Conservation (phyloP, 768 basidiomycete genomes). For the Leccinum fibrillosum region DNA sequence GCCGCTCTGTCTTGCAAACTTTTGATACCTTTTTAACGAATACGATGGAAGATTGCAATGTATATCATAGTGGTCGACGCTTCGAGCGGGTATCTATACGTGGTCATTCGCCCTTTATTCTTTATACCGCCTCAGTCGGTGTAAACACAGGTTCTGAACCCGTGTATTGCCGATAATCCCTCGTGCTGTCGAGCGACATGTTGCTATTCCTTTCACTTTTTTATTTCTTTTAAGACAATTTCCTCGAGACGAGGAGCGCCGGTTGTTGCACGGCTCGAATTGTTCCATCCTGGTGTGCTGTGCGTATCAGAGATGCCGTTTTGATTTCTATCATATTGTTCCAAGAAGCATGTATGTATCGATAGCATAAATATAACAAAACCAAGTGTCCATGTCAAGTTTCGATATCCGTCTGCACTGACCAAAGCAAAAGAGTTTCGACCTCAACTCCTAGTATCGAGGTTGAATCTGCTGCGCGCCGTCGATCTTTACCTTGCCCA, state of each 20-base stretch:
- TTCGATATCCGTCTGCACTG: neutral
- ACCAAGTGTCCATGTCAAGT: neutral
- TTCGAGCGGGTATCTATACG: neutral
- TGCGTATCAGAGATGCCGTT: conserved; percentile 11
- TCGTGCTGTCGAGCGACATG: conserved; percentile 16
- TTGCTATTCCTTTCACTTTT: neutral
- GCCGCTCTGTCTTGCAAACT: neutral
- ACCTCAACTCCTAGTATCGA: neutral
- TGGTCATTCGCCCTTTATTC: conserved; percentile 8
- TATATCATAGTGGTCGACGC: neutral
- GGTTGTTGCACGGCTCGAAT: neutral
- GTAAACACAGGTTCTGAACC: conserved; percentile 6
- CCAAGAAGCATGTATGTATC: conserved; percentile 11
- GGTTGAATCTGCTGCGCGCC: neutral
- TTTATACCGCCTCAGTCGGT: conserved; percentile 1
- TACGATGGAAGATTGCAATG: neutral
- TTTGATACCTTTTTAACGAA: neutral
- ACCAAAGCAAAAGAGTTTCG: neutral
- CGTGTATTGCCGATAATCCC: conserved; percentile 7
- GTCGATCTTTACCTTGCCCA: neutral
- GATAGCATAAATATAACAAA: conserved; percentile 1
- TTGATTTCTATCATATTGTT: neutral
- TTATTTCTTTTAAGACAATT: neutral
- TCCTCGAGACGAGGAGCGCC: neutral
- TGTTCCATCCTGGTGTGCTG: conserved; percentile 14